These are phyloP conservation scores for Ambrosia trifida DNA, from an alignment of 129 eudicot genomes.

Conservation along the genomic window DNA sequence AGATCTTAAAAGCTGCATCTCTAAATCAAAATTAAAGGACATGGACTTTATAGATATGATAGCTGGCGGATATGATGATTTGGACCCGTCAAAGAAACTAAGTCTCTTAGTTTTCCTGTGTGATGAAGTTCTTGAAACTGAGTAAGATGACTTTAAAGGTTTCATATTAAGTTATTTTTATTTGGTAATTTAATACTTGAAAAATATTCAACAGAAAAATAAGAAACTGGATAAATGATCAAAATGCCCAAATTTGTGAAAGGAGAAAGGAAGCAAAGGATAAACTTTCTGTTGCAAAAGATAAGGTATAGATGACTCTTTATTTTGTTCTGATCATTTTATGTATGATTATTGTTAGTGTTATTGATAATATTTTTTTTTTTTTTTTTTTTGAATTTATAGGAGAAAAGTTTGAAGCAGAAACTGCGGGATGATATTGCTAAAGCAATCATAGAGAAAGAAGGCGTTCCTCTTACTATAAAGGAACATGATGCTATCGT, in stretches of 20 bases:
- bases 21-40: conserved; percentile 47
- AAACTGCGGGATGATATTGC: conserved; percentile 63
- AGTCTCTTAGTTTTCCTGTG: conserved; percentile 57
- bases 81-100: conserved; percentile 68
- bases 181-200: neutral
- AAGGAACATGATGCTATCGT: conserved; percentile 63
- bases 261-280: conserved; percentile 58
- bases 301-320: conserved; percentile 45
- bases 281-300: conserved; percentile 51
- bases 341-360: too few relatives aligned
- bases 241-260: conserved; percentile 46
- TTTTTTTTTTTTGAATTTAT: conserved; percentile 11
- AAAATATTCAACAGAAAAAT: conserved; percentile 43
- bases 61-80: conserved; percentile 48
- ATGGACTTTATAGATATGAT: conserved; percentile 37
- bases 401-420: conserved; percentile 68
- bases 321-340: neutral
- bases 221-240: conserved; percentile 71
- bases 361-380: conserved; percentile 6
- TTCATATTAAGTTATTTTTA: neutral
- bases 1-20: conserved; percentile 54
- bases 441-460: conserved; percentile 46
- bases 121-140: conserved; percentile 81
- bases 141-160: conserved; percentile 42
- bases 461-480: conserved; percentile 63